phyloP scores from a whole-genome alignment of 805 yeast genomes.

The Candida michaelii region DNA sequence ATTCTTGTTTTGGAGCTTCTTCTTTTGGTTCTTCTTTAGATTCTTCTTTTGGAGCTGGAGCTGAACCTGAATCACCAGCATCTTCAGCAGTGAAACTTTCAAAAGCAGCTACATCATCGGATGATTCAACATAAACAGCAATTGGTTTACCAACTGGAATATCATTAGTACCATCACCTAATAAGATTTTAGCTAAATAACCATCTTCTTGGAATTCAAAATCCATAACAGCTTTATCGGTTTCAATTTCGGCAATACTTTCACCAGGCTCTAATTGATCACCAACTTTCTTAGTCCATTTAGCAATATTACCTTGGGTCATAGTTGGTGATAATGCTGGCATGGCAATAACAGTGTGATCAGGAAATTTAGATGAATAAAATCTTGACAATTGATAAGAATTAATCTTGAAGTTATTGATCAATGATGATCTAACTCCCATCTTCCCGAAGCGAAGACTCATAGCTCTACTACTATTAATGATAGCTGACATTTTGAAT shows the following conservation, averaged over 20 bases:
- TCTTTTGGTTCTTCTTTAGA: constrained; percentile 26
- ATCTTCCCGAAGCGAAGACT: constrained; percentile 5
- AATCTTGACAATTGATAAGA: constrained; percentile 20
- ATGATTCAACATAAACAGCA: constrained; percentile 92
- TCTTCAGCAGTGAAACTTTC: constrained; percentile 81
- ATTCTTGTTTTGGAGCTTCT: constrained; percentile 25
- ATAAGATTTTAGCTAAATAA: constrained; percentile 79
- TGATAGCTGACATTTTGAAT: constrained; percentile 7
- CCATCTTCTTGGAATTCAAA: constrained; percentile 98
- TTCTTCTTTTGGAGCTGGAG: constrained; percentile 35
- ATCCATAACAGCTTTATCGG: constrained; percentile 98
- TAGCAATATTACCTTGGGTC: constrained; percentile 91
- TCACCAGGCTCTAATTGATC: constrained; percentile 90
- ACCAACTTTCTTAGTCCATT: constrained; percentile 89
- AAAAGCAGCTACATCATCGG: constrained; percentile 82
- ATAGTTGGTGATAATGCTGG: constrained; percentile 99
- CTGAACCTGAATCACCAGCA: constrained; percentile 55
- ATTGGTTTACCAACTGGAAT: constrained; percentile 93
- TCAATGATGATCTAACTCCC: constrained; percentile 3
- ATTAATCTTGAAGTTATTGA: constrained; percentile 3
- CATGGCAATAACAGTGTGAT: constrained; percentile 90
- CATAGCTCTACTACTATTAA: constrained; percentile 6
- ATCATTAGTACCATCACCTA: constrained; percentile 84
- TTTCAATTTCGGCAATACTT: constrained; percentile 93
- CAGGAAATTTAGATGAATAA: constrained; percentile 59